Percentiles rank a stretch among this genome's conserved stretches.
Conservation (phyloP, 139 green algal genomes). For the Ulvella scutata region DNA sequence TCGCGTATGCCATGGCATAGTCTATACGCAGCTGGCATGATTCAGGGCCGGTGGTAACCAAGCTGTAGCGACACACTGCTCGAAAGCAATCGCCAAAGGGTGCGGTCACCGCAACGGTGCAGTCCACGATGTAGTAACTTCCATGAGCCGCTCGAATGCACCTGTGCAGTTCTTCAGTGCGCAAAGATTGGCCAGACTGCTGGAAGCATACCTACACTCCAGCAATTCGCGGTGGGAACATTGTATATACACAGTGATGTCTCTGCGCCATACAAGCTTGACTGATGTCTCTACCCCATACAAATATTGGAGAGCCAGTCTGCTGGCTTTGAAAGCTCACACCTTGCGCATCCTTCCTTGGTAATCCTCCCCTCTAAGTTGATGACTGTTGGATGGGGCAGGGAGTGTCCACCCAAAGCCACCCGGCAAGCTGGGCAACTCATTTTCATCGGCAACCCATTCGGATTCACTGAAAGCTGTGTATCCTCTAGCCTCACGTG, state of each 20-base stretch:
- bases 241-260: neutral
- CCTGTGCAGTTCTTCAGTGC: neutral
- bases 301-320: no score
- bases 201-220: neutral
- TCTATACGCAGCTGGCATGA: neutral
- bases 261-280: neutral
- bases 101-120: neutral
- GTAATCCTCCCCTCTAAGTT: neutral
- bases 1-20: neutral
- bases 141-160: neutral
- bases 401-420: neutral
- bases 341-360: neutral
- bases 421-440: neutral
- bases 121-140: conserved; percentile 1
- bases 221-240: neutral
- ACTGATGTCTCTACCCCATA: no score
- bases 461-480: neutral
- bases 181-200: neutral
- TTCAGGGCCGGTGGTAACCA: neutral
- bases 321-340: no score
- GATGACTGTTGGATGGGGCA: neutral
- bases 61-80: neutral
- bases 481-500: neutral
- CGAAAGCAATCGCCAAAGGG: neutral
- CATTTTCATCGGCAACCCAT: neutral